A percentile compares a stretch with the other conserved stretches of the same genome.
Conservation (phyloP, 257 asterid species). For the Fraxinus pennsylvanica region DNA sequence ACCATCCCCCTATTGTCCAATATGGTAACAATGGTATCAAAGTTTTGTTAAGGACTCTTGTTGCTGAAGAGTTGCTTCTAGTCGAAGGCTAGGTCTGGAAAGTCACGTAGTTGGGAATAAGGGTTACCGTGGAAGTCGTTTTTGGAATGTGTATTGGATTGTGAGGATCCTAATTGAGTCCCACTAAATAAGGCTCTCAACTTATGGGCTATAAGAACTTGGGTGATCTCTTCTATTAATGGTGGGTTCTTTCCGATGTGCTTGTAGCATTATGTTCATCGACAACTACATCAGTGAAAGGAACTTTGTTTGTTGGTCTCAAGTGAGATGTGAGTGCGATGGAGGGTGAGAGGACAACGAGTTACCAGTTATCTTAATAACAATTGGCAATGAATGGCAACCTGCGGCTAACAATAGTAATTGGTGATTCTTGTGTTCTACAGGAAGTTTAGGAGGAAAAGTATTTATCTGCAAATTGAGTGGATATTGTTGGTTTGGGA, state of each 20-base stretch:
- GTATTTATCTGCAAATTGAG: neutral
- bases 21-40: neutral
- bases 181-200: neutral
- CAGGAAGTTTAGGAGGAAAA: neutral
- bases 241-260: neutral
- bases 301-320: neutral
- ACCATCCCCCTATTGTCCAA: neutral
- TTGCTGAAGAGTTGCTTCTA: neutral
- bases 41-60: neutral
- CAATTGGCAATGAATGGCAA: neutral
- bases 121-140: neutral
- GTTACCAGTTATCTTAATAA: neutral
- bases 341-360: neutral
- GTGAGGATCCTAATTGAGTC: neutral
- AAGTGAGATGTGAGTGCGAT: neutral
- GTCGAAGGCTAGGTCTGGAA: neutral
- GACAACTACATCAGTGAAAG: neutral
- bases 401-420: neutral
- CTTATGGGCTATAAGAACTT: neutral
- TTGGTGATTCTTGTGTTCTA: neutral
- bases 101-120: neutral
- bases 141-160: neutral
- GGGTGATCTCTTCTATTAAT: neutral
- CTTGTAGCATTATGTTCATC: neutral
- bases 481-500: neutral